Base-by-base conservation (phyloP, 495 filamentous ascomycete species). In the Penicilliopsis zonata region DNA sequence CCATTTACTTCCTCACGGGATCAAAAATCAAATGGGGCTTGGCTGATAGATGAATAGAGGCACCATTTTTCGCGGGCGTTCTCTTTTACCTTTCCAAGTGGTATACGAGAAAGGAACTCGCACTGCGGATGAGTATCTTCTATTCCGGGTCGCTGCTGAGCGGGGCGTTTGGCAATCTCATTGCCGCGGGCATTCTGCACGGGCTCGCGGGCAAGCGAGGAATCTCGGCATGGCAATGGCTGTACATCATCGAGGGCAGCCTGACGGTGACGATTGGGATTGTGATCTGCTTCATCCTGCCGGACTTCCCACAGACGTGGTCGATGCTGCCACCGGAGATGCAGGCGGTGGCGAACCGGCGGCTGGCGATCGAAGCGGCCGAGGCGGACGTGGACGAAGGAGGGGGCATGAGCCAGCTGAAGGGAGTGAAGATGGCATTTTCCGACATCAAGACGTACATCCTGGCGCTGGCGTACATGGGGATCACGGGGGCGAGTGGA, bases 91-190 rank as follows among this genome's bases (percentile, higher is more conserved):
- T 76, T 1, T 72, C 68, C 5, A 67, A 67, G 33, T 76, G 69
- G 71, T 78, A 76, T 38, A 75, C 72, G 1, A 62, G 60, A 36
- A 60, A 62, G 32, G 72, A 78, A 46, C 41, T 76, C 21, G 65
- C 61, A 9, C 51, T 73, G 18, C 65, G 73, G 16, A 78, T 70
- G 50, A 69, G 67, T 38, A 64, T 78, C 30, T 81, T 81, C 52
- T 79, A 79, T 53, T 76, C 71, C 30, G 74, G 71, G 12, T 75
- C 76, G 4, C 59, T 76, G 10, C 48, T 79, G 8, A 65, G 58
- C 38, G 75, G 76, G 10, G 76, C 76, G 2, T 80, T 81, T 48
- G 74, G 74, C 6, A 74, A 74, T 8, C 52, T 80, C 13, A 62
- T 82, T 13, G 70, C 73, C 3, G 60, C 66, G n/a, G 65, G 72